Evolutionary conservation across 2,329 filamentous ascomycete species (phyloP), one percentile per base, ranked within the genome.

Genomic region (Pleurostoma richardsiae): DNA sequence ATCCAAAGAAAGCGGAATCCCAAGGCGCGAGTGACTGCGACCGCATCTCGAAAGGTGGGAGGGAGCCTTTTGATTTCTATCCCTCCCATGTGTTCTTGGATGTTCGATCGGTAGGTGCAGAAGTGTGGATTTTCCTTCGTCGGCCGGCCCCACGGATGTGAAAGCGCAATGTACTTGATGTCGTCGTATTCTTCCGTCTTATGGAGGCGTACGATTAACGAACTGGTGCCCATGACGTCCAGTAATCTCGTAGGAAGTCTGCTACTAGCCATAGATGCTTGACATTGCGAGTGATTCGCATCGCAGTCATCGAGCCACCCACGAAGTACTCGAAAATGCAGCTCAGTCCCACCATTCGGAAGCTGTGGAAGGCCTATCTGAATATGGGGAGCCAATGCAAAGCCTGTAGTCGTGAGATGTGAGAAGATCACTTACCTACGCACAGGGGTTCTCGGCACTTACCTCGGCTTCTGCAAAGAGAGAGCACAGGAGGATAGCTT

Each of bases 71-170:
- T 38, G 4, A 43, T 5, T 5, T 36, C n/a, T 5, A 57, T 54
- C 3, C 30, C n/a, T 0, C 11, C n/a, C 28, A 26, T 45, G 30
- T 49, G 42, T 3, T 30, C 2, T 1, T 36, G 29, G 2, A 51
- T 28, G 5, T 52, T 55, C n/a, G 6, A n/a, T 3, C 6, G 8
- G 1, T 29, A 40, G 0, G 55, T 56, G 10, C 51, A 49, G 27
- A 54, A 54, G 2, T 52, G 48, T 1, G 60, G 52, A 5, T 54
- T 51, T 42, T 67, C 54, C 1, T 29, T 42, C 19, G 46, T 49
- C 6, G 29, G 31, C 3, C 39, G 6, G 1, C 58, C 58, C 59
- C 59, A 61, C 4, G 44, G 54, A 36, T 62, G 57, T 1, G 58
- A 59, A 6, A 62, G 33, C 3, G 59, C 58, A 3, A 50, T 27